These are phyloP conservation scores for Herpotrichia juniperi DNA, from an alignment of 2,329 filamentous ascomycete genomes.

Conservation along the genomic window DNA sequence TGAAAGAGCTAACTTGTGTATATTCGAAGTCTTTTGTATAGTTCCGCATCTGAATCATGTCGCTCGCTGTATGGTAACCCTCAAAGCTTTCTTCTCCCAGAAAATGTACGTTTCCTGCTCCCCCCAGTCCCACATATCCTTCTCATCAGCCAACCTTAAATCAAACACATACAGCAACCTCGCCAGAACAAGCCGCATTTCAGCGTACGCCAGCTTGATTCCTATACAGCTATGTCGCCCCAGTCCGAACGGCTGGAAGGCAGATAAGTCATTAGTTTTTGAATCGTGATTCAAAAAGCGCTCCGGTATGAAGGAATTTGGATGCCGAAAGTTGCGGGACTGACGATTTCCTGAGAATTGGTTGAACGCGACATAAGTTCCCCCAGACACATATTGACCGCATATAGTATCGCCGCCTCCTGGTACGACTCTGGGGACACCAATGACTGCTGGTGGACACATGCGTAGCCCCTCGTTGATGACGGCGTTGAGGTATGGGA, in stretches of 20 bases:
- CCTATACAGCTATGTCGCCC: conserved; percentile 29
- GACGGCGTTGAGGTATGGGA: conserved; percentile 42
- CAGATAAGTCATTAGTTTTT: conserved; percentile 11
- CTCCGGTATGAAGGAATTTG: conserved; percentile 25
- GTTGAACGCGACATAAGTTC: conserved; percentile 37
- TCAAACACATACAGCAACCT: conserved; percentile 26
- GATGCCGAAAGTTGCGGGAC: conserved; percentile 31
- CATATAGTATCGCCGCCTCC: conserved; percentile 27
- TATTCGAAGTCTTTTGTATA: too few relatives aligned
- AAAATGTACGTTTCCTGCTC: conserved; percentile 19
- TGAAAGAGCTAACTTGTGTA: too few relatives aligned
- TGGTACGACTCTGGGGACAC: conserved; percentile 28
- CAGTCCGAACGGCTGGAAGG: conserved; percentile 19
- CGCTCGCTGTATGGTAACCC: too few relatives aligned
- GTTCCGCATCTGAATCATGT: too few relatives aligned
- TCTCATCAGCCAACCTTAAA: conserved; percentile 12
- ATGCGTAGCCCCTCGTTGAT: conserved; percentile 48
- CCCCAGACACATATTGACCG: conserved; percentile 27
- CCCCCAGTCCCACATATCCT: conserved; percentile 21
- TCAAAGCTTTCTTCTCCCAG: too few relatives aligned
- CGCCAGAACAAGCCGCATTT: conserved; percentile 25
- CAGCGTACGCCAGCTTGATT: conserved; percentile 31
- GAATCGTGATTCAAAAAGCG: conserved; percentile 10
- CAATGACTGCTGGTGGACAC: conserved; percentile 24
- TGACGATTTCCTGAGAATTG: conserved; percentile 35